phyloP scores from a whole-genome alignment of 169 alveolate species.

The Plasmodium knowlesi region DNA sequence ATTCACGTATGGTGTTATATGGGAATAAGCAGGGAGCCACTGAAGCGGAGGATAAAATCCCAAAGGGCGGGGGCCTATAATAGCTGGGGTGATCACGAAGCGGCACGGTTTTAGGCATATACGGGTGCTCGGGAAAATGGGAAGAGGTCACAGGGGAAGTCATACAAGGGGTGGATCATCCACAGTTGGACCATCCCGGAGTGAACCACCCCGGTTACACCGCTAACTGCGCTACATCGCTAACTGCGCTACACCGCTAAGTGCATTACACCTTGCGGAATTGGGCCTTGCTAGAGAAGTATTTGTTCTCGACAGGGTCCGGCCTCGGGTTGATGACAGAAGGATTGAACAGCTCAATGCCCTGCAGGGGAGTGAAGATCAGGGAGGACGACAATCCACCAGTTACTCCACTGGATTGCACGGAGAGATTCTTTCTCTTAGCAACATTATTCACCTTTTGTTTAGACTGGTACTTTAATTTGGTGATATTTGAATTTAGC shows the following conservation, averaged over 20 bases:
- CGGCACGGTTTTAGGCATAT: neutral
- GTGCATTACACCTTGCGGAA: constrained; percentile 42
- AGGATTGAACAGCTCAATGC: constrained; percentile 61
- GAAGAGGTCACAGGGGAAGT: neutral
- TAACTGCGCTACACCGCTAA: neutral
- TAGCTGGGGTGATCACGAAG: neutral
- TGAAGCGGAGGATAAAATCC: too few relatives aligned
- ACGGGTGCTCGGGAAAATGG: neutral
- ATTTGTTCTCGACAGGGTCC: constrained; percentile 36
- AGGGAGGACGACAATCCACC: constrained; percentile 86
- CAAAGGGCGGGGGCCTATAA: too few relatives aligned
- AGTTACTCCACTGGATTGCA: constrained; percentile 69
- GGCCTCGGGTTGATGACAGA: neutral
- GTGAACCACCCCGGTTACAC: neutral
- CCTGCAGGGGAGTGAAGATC: constrained; percentile 87
- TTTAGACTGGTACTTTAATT: constrained; percentile 53
- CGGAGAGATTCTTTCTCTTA: constrained; percentile 12
- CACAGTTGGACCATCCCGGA: neutral
- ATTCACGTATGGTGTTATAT: neutral
- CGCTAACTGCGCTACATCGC: neutral
- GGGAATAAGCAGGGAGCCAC: neutral
- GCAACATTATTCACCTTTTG: constrained; percentile 40
- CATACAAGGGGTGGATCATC: neutral
- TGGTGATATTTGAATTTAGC: constrained; percentile 49
- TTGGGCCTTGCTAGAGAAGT: constrained; percentile 53